Conservation (phyloP, 331 rosid species). For the Malus hybrid region DNA sequence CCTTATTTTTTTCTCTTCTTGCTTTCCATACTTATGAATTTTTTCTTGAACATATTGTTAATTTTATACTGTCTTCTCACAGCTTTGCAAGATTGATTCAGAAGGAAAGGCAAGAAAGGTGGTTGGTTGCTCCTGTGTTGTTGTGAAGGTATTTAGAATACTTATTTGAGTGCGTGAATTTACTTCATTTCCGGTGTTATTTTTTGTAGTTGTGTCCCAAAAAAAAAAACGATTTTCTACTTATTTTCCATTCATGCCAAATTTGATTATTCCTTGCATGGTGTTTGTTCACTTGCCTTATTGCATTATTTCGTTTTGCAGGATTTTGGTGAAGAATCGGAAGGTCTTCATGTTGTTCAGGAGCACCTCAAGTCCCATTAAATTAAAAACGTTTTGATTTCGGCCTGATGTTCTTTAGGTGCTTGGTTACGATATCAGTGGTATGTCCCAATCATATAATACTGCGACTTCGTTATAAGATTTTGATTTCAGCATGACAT, state of each 20-base stretch:
- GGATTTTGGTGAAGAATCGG: conserved; percentile 77
- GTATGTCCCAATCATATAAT: background rate
- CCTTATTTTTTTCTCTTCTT: background rate
- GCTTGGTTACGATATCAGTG: background rate
- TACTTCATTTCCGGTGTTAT: background rate
- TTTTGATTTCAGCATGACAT: background rate
- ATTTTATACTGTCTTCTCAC: background rate
- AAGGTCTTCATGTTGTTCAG: conserved; percentile 62
- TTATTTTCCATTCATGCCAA: background rate
- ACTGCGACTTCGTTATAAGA: background rate
- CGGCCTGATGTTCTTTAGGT: background rate
- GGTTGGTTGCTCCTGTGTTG: conserved; percentile 86
- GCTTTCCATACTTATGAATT: background rate
- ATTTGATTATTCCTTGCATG: background rate
- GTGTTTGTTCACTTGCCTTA: conserved; percentile 2
- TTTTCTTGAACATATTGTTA: background rate
- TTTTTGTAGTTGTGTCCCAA: background rate
- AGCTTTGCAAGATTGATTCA: conserved; percentile 90
- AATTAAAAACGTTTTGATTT: background rate
- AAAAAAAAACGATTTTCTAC: background rate
- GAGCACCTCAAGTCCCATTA: conserved; percentile 66
- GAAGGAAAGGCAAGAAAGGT: conserved; percentile 97
- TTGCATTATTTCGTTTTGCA: conserved; percentile 6
- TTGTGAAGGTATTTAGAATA: conserved; percentile 55
- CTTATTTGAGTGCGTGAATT: background rate